phyloP scores from a whole-genome alignment of 805 yeast species.

The Tetrapisispora arboricola region DNA sequence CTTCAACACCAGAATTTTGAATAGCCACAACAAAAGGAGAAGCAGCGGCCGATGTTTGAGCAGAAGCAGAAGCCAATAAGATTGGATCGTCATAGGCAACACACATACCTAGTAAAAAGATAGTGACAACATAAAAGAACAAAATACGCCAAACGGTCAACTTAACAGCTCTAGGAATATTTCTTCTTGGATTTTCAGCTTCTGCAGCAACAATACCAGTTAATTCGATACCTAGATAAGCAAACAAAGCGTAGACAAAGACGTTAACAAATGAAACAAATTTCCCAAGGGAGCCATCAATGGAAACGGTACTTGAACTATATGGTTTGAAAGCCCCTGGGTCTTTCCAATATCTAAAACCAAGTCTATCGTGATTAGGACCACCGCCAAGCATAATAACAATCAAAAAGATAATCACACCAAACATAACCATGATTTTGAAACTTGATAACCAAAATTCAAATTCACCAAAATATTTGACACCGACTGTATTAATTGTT shows the following conservation, averaged over 20 bases:
- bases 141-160: slow-evolving; percentile 61
- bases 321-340: slow-evolving; percentile 54
- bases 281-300: slow-evolving; percentile 40
- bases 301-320: slow-evolving; percentile 28
- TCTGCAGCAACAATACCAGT: slow-evolving; percentile 70
- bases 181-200: slow-evolving; percentile 55
- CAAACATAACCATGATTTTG: slow-evolving; percentile 56
- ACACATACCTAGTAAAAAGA: slow-evolving; percentile 56
- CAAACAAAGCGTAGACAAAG: slow-evolving; percentile 56
- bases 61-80: slow-evolving; percentile 40
- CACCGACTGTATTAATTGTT: slow-evolving; percentile 30
- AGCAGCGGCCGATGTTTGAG: slow-evolving; percentile 53
- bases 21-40: slow-evolving; percentile 84
- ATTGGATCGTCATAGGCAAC: slow-evolving; percentile 49
- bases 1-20: slow-evolving; percentile 47
- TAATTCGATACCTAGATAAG: slow-evolving; percentile 59
- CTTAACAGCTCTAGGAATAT: slow-evolving; percentile 62
- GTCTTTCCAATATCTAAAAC: slow-evolving; percentile 58
- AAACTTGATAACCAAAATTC: slow-evolving; percentile 43
- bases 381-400: slow-evolving; percentile 70
- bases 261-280: slow-evolving; percentile 55
- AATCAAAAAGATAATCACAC: slow-evolving; percentile 53
- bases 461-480: slow-evolving; percentile 39
- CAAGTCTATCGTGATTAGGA: slow-evolving; percentile 62
- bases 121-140: slow-evolving; percentile 51